phyloP scores from a whole-genome alignment of 352 stramenopile genomes.

The Globisporangium paroecandrum region DNA sequence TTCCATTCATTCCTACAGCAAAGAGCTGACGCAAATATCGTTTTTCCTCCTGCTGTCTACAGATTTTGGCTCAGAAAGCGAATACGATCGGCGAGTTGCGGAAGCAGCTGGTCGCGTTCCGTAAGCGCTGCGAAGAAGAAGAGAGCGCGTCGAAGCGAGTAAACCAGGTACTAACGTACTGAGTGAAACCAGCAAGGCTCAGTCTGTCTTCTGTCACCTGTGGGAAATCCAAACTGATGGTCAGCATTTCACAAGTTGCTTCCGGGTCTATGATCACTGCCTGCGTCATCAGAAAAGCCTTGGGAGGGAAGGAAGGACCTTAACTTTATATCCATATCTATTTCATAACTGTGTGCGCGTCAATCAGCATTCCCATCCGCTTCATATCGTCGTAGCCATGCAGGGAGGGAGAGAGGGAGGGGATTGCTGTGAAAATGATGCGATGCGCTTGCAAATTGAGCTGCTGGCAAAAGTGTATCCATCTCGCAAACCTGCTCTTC shows the following conservation, averaged over 20 bases:
- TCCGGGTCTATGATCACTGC: not conserved
- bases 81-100: conserved; percentile 82
- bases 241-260: not conserved
- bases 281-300: not conserved
- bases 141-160: conserved; percentile 65
- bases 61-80: conserved; percentile 93
- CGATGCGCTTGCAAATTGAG: no score
- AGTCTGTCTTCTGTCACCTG: not conserved
- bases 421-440: no score
- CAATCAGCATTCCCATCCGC: conserved; percentile 4
- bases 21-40: not conserved
- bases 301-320: not conserved
- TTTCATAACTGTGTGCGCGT: not conserved
- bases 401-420: no score
- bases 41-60: not conserved
- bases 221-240: not conserved
- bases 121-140: conserved; percentile 77
- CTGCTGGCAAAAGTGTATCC: no score
- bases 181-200: conserved; percentile 11
- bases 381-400: not conserved
- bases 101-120: conserved; percentile 81
- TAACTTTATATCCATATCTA: not conserved
- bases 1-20: not conserved
- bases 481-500: no score
- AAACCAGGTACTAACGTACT: conserved; percentile 22